These are phyloP conservation scores for Lichtheimia hyalospora DNA, from an alignment of 371 early-diverging fungal species.

Conservation along the genomic window DNA sequence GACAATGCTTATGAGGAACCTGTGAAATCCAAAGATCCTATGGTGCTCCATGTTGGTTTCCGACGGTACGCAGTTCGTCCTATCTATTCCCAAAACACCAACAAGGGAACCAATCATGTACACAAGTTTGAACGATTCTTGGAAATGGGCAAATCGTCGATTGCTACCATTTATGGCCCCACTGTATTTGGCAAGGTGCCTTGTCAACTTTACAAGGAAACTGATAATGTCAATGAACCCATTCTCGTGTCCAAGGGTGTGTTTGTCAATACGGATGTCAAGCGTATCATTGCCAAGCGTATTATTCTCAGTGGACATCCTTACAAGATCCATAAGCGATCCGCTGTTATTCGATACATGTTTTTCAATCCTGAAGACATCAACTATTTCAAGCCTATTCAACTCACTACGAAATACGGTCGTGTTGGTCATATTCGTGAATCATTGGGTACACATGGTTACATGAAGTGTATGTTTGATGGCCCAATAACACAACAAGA, in stretches of 20 bases:
- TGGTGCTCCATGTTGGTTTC: slow-evolving; percentile 87
- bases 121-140: slow-evolving; percentile 94
- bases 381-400: slow-evolving; percentile 92
- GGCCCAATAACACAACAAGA: slow-evolving; percentile 90
- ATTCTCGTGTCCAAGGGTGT: slow-evolving; percentile 80
- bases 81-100: slow-evolving; percentile 86
- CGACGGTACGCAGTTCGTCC: slow-evolving; percentile 82
- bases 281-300: slow-evolving; percentile 91
- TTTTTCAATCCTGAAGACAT: slow-evolving; percentile 94
- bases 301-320: slow-evolving; percentile 94
- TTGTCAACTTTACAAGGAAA: slow-evolving; percentile 71
- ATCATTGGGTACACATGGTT: slow-evolving; percentile 95
- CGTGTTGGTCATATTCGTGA: slow-evolving; percentile 91
- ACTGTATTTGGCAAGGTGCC: slow-evolving; percentile 84
- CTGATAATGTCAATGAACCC: slow-evolving; percentile 62
- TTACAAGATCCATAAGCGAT: slow-evolving; percentile 88
- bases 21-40: slow-evolving; percentile 81
- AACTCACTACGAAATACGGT: slow-evolving; percentile 88
- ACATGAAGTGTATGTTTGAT: slow-evolving; percentile 95
- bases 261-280: slow-evolving; percentile 74
- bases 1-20: slow-evolving; percentile 71
- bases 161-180: slow-evolving; percentile 89
- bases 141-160: slow-evolving; percentile 63
- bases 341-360: slow-evolving; percentile 95
- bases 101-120: slow-evolving; percentile 85